phyloP scores from a whole-genome alignment of 73 alveolate genomes.

The Symbiodinium pilosum region DNA sequence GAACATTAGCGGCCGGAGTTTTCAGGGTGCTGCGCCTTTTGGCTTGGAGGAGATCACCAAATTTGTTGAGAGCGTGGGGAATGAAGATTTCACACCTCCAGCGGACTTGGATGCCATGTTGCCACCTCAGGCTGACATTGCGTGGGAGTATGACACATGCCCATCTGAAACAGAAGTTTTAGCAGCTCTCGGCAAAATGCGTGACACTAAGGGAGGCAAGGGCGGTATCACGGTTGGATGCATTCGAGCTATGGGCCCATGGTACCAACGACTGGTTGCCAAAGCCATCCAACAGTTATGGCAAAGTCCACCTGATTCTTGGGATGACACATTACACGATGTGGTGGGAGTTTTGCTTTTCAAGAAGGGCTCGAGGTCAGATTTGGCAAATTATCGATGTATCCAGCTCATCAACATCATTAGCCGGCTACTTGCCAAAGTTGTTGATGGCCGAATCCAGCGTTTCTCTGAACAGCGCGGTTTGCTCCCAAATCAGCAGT shows the following conservation, averaged over 20 bases:
- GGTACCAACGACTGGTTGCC: slow-evolving; percentile 1
- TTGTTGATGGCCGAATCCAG: slow-evolving; percentile 24
- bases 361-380: background rate
- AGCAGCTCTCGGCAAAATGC: background rate
- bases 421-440: background rate
- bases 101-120: background rate
- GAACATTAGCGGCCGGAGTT: slow-evolving; percentile 96
- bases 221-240: slow-evolving; percentile 25
- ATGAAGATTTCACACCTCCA: background rate
- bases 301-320: background rate
- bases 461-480: background rate
- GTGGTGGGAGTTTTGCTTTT: background rate
- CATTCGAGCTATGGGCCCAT: background rate
- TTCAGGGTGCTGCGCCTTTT: background rate
- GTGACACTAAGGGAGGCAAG: slow-evolving; percentile 17
- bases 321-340: background rate
- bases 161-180: background rate
- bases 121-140: background rate
- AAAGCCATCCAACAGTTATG: background rate
- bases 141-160: background rate
- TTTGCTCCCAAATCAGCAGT: slow-evolving; percentile 11
- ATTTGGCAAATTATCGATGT: background rate
- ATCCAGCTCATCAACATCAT: slow-evolving; percentile 32
- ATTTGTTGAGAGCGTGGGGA: background rate
- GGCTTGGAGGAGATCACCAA: background rate